Conservation (phyloP, 257 asterid species). For the Ballota nigra region DNA sequence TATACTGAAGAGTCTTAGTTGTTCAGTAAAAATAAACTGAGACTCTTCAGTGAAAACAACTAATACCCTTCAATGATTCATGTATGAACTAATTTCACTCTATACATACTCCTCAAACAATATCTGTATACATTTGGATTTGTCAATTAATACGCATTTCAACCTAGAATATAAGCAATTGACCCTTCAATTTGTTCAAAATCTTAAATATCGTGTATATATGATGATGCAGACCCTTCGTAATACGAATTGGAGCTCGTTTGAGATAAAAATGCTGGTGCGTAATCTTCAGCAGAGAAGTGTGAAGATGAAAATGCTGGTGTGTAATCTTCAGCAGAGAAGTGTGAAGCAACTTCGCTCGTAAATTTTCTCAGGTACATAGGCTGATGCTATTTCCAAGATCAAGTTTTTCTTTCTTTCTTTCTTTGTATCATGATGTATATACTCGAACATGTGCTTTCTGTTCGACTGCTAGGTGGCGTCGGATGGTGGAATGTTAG, state of each 20-base stretch:
- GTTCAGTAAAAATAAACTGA: too few species aligned
- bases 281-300: not conserved
- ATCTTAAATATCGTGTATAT: not conserved
- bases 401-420: not conserved
- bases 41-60: too few species aligned
- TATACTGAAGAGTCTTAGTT: too few species aligned
- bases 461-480: not conserved
- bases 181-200: not conserved
- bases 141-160: not conserved
- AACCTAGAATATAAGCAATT: not conserved
- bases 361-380: not conserved
- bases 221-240: constrained; percentile 24
- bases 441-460: not conserved
- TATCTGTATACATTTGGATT: not conserved
- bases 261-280: constrained; percentile 1
- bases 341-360: not conserved
- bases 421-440: not conserved
- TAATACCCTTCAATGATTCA: too few species aligned
- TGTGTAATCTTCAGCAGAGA: not conserved
- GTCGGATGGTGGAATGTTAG: too few species aligned
- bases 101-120: not conserved
- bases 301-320: not conserved
- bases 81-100: too few species aligned
- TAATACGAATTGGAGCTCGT: constrained; percentile 1
- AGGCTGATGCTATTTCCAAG: too few species aligned